Conservation (phyloP, 345 rosid genomes). For the Litchi chinensis region DNA sequence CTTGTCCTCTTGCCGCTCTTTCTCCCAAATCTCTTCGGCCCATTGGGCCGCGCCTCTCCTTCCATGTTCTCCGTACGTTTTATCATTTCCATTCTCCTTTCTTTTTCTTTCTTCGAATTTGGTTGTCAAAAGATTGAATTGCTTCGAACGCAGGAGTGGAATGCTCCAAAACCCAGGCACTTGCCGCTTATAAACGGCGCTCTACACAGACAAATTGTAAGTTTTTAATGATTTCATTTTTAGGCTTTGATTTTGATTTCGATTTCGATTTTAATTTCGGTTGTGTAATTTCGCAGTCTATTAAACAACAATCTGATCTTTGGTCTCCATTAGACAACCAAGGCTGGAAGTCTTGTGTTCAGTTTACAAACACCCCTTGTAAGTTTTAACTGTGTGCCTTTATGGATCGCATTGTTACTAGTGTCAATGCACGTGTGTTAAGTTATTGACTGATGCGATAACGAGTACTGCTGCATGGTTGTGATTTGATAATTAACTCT, state of each 20-base stretch:
- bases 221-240: conserved; percentile 23
- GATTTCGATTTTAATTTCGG: background rate
- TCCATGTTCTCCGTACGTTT: conserved; percentile 72
- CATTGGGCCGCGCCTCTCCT: conserved; percentile 73
- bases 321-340: conserved; percentile 89
- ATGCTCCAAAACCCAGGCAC: conserved; percentile 84
- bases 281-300: conserved; percentile 39
- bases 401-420: background rate
- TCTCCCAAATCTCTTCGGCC: conserved; percentile 59
- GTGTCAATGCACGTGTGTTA: background rate
- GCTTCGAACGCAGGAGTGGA: conserved; percentile 77
- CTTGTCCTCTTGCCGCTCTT: conserved; percentile 59
- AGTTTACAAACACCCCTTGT: conserved; percentile 37
- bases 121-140: background rate
- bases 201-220: conserved; percentile 57
- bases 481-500: background rate
- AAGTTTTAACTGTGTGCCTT: conserved; percentile 33
- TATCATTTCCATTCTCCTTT: background rate
- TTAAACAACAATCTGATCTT: conserved; percentile 60
- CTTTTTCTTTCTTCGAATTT: background rate
- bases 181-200: conserved; percentile 64
- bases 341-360: conserved; percentile 79
- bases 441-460: background rate
- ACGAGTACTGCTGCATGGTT: background rate
- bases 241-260: background rate